A percentile compares a stretch with the other conserved stretches of the same genome.
phyloP scores from a whole-genome alignment of 352 stramenopile genomes.

The Globisporangium parvum region DNA sequence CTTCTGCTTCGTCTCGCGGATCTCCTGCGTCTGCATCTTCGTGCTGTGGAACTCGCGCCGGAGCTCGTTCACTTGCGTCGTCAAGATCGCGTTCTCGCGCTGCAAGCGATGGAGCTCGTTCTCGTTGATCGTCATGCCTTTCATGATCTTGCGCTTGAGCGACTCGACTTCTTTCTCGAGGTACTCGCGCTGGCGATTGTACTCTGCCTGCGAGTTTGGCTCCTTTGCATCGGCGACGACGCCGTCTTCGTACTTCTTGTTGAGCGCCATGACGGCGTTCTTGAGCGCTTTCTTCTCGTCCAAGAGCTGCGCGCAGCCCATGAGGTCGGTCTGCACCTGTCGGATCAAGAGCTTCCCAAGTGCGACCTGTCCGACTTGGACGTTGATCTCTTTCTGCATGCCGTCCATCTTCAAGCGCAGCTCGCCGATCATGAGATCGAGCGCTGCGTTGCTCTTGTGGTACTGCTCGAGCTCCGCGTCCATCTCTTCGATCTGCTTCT shows the following conservation, averaged over 20 bases:
- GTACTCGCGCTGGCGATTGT: slow-evolving; percentile 89
- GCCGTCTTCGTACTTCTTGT: slow-evolving; percentile 83
- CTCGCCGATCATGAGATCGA: slow-evolving; percentile 94
- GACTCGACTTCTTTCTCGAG: slow-evolving; percentile 87
- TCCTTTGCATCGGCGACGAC: slow-evolving; percentile 74
- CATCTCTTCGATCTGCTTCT: slow-evolving; percentile 95
- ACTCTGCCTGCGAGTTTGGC: slow-evolving; percentile 88
- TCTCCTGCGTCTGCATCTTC: slow-evolving; percentile 64
- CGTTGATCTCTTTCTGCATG: slow-evolving; percentile 82
- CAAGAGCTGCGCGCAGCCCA: slow-evolving; percentile 63
- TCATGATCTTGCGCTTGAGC: slow-evolving; percentile 89
- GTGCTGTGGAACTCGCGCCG: slow-evolving; percentile 76
- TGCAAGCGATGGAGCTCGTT: slow-evolving; percentile 74
- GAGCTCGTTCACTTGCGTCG: slow-evolving; percentile 78
- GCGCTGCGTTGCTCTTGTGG: slow-evolving; percentile 91
- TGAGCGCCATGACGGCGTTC: slow-evolving; percentile 67
- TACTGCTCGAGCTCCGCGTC: slow-evolving; percentile 93
- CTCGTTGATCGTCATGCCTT: slow-evolving; percentile 80
- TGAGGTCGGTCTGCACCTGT: slow-evolving; percentile 74
- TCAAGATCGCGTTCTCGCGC: slow-evolving; percentile 78
- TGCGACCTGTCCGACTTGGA: slow-evolving; percentile 58
- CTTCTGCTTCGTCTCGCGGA: slow-evolving; percentile 43
- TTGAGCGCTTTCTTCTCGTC: slow-evolving; percentile 81
- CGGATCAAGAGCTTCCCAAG: slow-evolving; percentile 62
- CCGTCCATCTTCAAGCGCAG: slow-evolving; percentile 91